phyloP scores from a whole-genome alignment of 345 rosid genomes.

The Alliaria petiolata region DNA sequence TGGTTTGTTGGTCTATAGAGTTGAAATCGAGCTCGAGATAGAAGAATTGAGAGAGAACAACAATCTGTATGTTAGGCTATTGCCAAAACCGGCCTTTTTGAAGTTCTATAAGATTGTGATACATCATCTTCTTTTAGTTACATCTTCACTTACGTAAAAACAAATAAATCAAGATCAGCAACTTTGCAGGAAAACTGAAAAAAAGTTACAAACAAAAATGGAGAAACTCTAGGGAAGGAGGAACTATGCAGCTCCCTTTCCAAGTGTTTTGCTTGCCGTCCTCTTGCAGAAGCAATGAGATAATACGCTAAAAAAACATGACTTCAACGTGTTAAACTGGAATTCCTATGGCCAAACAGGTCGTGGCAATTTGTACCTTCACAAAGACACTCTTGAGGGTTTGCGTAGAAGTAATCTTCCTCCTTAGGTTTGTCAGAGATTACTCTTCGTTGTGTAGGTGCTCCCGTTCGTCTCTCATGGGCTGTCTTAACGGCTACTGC shows the following conservation, averaged over 20 bases:
- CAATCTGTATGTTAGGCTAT: constrained; percentile 25
- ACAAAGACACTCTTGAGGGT: constrained; percentile 93
- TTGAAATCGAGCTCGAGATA: not conserved
- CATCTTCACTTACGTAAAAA: constrained; percentile 32
- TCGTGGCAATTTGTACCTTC: constrained; percentile 58
- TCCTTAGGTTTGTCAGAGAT: constrained; percentile 86
- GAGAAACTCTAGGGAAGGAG: constrained; percentile 16
- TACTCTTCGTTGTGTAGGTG: constrained; percentile 55
- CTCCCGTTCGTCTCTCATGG: constrained; percentile 72
- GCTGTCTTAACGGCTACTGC: constrained; percentile 53
- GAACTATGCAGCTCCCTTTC: constrained; percentile 16
- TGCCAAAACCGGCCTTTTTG: constrained; percentile 18
- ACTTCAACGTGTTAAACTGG: constrained; percentile 19
- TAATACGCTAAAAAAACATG: constrained; percentile 19
- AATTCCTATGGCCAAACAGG: constrained; percentile 39
- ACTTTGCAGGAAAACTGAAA: constrained; percentile 30
- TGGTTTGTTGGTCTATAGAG: constrained; percentile 11
- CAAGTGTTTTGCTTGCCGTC: constrained; percentile 23
- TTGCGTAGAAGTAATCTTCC: constrained; percentile 96
- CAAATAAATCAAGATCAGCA: constrained; percentile 29
- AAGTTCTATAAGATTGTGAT: constrained; percentile 26
- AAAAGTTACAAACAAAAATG: constrained; percentile 30
- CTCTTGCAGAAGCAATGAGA: constrained; percentile 18
- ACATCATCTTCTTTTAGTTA: constrained; percentile 31
- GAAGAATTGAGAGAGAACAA: not conserved